These are phyloP conservation scores for Fusarium citri DNA, from an alignment of 2,329 filamentous ascomycete genomes.

Conservation along the genomic window DNA sequence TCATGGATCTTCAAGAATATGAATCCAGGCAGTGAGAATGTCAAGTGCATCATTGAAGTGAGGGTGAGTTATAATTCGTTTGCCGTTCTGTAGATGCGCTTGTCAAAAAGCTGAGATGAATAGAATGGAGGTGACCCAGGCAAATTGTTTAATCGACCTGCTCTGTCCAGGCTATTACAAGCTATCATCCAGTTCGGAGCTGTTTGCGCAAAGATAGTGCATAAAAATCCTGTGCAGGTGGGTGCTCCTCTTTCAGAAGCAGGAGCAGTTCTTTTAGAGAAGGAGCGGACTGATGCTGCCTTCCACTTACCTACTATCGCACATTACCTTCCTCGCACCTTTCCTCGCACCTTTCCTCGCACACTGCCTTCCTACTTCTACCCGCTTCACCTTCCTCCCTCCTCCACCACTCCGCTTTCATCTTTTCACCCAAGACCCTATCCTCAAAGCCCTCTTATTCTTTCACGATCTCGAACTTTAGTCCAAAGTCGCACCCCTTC, in stretches of 20 bases:
- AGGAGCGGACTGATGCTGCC: slow-evolving; percentile 10
- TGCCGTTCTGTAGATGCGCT: neutral
- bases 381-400: neutral
- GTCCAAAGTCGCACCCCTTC: neutral
- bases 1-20: neutral
- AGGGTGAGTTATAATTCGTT: neutral
- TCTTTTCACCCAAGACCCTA: neutral
- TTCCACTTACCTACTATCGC: neutral
- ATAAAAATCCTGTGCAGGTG: neutral
- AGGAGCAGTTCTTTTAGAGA: slow-evolving; percentile 2
- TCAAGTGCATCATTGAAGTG: neutral
- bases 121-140: neutral
- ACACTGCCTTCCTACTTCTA: neutral
- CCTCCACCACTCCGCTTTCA: neutral
- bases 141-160: neutral
- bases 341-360: neutral
- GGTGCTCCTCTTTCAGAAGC: neutral
- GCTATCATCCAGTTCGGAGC: neutral
- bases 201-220: neutral
- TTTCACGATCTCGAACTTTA: neutral
- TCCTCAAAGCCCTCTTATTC: neutral
- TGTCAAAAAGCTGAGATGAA: neutral
- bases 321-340: neutral
- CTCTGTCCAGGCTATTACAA: neutral
- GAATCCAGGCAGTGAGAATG: neutral